Evolutionary conservation across 164 flowering plant species (phyloP), one percentile per base, ranked within the genome.

Genomic region (Litsea cubeba): DNA sequence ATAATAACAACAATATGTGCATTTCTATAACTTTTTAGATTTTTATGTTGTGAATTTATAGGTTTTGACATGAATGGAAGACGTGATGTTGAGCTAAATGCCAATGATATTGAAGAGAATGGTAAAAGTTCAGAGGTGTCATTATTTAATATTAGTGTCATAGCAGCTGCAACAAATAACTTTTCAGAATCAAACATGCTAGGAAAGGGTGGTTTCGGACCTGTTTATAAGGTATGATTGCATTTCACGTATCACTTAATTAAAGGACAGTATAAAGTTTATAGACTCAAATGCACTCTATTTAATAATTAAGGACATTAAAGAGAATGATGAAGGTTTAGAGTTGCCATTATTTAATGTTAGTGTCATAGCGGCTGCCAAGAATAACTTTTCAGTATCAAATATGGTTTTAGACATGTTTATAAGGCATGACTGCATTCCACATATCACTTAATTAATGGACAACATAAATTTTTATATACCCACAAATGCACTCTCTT

Each of bases 121-220:
- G 12, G 4, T 22, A 12, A 63, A 12, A 12, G 12, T 40, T 6
- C 57, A 11, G 72, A 70, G 12, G 5, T 70, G 17, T 62, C 49
- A 51, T 15, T 25, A 23, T 25, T 51, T 5, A 24, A 50, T 70
- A 51, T 54, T 14, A 20, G 51, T 25, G 8, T 23, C n/a, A 25
- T 70, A 70, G 40, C 15, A 15, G 2, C 32, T 50, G 63, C 72
- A 50, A 54, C 72, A 25, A 23, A 25, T 12, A 70, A 70, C n/a
- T 70, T 70, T 24, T 23, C 12, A 14, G 72, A 70, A 12, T 50
- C 72, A 50, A 70, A 70, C 57, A 70, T 15, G 32, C 72, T 70
- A 2, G 72, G 72, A 70, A 23, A 25, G 57, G 72, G 72, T 18
- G 72, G 72, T 7, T 70, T 51, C 28, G 72, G 72, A 26, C 62